Conservation (phyloP, 495 filamentous ascomycete genomes). For the Parathielavia appendiculata region DNA sequence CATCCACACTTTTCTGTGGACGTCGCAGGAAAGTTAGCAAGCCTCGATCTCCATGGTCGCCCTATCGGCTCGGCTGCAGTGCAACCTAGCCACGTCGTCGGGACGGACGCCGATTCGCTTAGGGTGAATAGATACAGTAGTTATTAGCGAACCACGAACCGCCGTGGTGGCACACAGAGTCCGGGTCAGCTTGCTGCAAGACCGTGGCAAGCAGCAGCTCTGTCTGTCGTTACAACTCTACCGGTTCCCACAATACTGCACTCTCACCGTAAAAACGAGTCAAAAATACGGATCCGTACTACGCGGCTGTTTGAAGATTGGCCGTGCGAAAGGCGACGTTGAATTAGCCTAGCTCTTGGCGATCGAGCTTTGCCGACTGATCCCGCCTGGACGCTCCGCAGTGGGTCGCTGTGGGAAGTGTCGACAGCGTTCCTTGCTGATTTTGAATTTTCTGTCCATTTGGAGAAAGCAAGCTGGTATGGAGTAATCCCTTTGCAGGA, state of each 20-base stretch:
- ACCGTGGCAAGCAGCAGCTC: no score
- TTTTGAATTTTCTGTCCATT: not conserved
- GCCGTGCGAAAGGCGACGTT: not conserved
- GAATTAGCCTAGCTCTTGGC: conserved; percentile 4
- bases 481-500: no score
- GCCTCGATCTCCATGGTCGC: conserved; percentile 1
- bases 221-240: no score
- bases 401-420: not conserved
- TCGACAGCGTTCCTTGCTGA: not conserved
- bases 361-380: not conserved
- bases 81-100: conserved; percentile 5
- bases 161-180: not conserved
- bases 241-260: no score
- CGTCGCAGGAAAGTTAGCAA: conserved; percentile 1
- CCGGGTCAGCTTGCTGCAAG: no score
- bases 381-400: no score
- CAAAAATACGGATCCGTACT: no score
- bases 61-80: conserved; percentile 7
- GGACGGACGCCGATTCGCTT: conserved; percentile 8
- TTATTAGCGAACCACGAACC: not conserved
- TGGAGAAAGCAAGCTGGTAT: no score
- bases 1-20: not conserved
- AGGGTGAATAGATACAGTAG: not conserved
- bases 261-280: no score
- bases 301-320: not conserved